These are phyloP conservation scores for Casuarina equisetifolia DNA, from an alignment of 306 rosid species.

Conservation along the genomic window DNA sequence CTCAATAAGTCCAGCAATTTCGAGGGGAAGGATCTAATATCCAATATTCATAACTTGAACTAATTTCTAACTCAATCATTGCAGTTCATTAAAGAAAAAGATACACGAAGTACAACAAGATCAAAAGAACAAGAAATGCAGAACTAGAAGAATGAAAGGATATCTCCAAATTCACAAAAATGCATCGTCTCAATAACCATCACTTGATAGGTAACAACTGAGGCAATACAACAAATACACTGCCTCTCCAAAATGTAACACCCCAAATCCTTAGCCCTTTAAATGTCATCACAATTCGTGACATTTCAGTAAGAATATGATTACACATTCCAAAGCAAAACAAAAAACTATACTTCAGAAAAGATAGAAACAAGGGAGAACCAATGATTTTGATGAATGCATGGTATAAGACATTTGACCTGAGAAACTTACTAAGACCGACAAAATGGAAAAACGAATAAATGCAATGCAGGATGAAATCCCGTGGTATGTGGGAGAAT, in stretches of 20 bases:
- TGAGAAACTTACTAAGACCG: conserved; percentile 24
- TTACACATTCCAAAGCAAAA: conserved; percentile 40
- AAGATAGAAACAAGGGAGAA: conserved; percentile 9
- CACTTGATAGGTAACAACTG: conserved; percentile 20
- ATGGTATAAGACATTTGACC: conserved; percentile 40
- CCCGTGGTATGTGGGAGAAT: conserved; percentile 29
- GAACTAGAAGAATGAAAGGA: not conserved
- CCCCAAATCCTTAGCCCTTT: conserved; percentile 36
- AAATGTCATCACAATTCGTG: conserved; percentile 32
- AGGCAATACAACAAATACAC: conserved; percentile 27
- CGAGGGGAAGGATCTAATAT: not conserved
- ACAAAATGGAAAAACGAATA: conserved; percentile 40
- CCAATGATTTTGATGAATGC: conserved; percentile 54
- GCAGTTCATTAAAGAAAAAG: not conserved
- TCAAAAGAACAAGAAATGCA: not conserved
- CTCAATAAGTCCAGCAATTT: not conserved
- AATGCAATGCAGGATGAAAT: conserved; percentile 44
- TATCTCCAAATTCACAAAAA: conserved; percentile 15
- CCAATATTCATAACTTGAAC: not conserved
- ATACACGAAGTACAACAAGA: not conserved
- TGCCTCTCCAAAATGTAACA: conserved; percentile 32
- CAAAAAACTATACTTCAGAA: conserved; percentile 11
- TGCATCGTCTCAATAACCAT: conserved; percentile 20
- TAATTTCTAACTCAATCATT: not conserved
- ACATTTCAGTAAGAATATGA: conserved; percentile 30